Percentiles rank a stretch among this genome's conserved stretches.
These are phyloP conservation scores for Prunus armeniaca DNA, from an alignment of 306 rosid species.

Conservation along the genomic window DNA sequence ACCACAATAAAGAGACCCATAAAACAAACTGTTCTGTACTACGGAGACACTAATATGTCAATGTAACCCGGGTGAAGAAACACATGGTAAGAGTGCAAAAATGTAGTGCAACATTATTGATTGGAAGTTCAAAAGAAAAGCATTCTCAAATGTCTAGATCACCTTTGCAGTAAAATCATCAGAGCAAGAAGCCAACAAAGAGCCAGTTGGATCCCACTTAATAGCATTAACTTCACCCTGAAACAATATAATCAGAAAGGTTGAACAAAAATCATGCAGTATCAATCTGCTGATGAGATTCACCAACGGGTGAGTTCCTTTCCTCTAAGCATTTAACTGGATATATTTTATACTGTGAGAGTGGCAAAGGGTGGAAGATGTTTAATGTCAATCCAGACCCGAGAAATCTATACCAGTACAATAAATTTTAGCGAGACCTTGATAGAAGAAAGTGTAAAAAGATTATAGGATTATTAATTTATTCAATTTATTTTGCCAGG, in stretches of 20 bases:
- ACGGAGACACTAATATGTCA: neutral
- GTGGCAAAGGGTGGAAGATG: neutral
- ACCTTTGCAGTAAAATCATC: conserved; percentile 68
- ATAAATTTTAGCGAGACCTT: neutral
- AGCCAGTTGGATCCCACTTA: conserved; percentile 71
- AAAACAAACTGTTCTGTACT: neutral
- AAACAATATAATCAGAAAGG: conserved; percentile 22
- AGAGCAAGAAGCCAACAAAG: conserved; percentile 66
- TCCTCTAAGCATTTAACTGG: neutral
- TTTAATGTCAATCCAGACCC: neutral
- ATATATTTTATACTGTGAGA: neutral
- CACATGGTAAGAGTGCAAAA: neutral
- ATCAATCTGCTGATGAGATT: neutral
- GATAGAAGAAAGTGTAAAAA: neutral
- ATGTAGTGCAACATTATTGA: neutral
- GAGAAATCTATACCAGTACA: neutral
- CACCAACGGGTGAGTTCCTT: neutral
- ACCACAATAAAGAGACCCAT: neutral
- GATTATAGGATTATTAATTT: too few species aligned
- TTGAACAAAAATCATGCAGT: conserved; percentile 9
- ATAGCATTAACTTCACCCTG: conserved; percentile 75
- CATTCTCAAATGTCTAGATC: neutral
- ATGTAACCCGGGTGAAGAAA: neutral
- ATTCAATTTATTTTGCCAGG: neutral
- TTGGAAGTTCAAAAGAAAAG: neutral